Conservation (phyloP, 2,329 filamentous ascomycete genomes). For the Colletotrichum abscissum region DNA sequence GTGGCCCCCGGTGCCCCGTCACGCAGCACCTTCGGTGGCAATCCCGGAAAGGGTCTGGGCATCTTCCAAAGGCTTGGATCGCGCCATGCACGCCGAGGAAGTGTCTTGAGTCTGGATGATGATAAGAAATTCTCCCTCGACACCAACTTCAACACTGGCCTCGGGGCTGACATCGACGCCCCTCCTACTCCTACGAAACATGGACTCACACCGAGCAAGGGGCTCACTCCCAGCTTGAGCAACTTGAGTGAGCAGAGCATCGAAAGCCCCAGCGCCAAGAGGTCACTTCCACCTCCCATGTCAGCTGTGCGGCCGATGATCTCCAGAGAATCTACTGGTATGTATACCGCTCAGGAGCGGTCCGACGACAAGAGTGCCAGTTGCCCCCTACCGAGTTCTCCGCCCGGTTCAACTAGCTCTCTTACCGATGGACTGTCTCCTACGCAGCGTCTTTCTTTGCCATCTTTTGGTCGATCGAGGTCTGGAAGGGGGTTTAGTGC, state of each 20-base stretch:
- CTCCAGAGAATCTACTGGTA: conserved; percentile 55
- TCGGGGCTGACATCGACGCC: conserved; percentile 63
- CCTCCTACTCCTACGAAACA: conserved; percentile 96
- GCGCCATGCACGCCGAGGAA: conserved; percentile 66
- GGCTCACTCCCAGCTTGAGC: conserved; percentile 54
- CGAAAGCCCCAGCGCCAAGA: conserved; percentile 61
- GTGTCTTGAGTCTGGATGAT: conserved; percentile 85
- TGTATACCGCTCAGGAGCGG: conserved; percentile 48
- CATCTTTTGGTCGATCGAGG: conserved; percentile 50
- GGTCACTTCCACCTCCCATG: conserved; percentile 53
- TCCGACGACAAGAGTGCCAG: conserved; percentile 3
- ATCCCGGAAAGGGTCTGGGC: conserved; percentile 70
- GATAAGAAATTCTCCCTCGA: conserved; percentile 72
- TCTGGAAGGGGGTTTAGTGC: conserved; percentile 44
- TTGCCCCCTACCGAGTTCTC: not conserved
- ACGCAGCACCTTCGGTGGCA: conserved; percentile 59
- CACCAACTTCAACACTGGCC: conserved; percentile 55
- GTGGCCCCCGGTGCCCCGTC: conserved; percentile 64
- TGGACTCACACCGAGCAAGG: conserved; percentile 54
- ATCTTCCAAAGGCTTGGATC: conserved; percentile 71
- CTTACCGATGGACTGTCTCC: conserved; percentile 47
- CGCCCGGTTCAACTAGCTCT: conserved; percentile 44
- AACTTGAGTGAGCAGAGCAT: conserved; percentile 51
- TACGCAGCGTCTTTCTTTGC: conserved; percentile 47
- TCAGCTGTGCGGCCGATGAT: conserved; percentile 53